phyloP scores from a whole-genome alignment of 2,329 filamentous ascomycete species.

The Cordyceps cicadae region DNA sequence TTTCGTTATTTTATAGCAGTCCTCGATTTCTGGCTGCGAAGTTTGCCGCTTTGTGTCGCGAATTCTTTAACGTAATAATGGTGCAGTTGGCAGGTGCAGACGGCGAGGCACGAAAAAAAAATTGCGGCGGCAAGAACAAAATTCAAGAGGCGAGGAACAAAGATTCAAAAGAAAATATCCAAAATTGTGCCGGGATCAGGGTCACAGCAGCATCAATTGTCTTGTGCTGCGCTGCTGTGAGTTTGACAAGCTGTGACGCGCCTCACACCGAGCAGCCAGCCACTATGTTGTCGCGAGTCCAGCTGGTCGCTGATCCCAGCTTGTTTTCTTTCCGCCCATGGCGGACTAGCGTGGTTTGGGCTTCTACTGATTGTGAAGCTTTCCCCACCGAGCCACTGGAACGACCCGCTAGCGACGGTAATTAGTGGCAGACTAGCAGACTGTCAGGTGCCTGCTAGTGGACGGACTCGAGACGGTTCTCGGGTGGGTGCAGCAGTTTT shows the following conservation, averaged over 20 bases:
- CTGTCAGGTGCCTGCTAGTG: background rate
- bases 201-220: background rate
- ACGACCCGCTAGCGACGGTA: background rate
- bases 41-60: too few relatives aligned
- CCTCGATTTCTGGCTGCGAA: background rate
- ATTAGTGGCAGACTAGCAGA: background rate
- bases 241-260: constrained; percentile 7
- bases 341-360: constrained; percentile 1
- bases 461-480: background rate
- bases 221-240: background rate
- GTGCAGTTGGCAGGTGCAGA: background rate
- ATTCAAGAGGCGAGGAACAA: background rate
- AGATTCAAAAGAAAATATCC: background rate
- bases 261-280: background rate
- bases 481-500: background rate
- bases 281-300: background rate
- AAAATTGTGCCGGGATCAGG: background rate
- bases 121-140: background rate
- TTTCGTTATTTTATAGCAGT: background rate
- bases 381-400: background rate
- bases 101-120: background rate
- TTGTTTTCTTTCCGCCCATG: constrained; percentile 6
- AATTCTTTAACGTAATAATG: too few relatives aligned
- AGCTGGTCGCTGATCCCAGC: background rate
- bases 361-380: background rate